A percentile compares a stretch with the other conserved stretches of the same genome.
Evolutionary conservation across 805 yeast genomes (phyloP).

Genomic region (Lachancea mirantina): DNA sequence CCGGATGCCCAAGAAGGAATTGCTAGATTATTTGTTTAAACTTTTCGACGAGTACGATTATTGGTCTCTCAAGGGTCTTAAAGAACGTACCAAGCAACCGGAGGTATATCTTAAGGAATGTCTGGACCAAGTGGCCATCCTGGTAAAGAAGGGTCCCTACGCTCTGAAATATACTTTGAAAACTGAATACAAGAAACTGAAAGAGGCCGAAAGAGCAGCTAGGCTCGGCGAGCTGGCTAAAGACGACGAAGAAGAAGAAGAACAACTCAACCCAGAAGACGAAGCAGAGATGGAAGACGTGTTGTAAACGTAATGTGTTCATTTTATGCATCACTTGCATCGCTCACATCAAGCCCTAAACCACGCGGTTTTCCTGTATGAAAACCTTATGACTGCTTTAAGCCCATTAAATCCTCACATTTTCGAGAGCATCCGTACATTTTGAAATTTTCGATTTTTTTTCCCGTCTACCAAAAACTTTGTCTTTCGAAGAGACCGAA

Average conservation of each 20-base stretch:
- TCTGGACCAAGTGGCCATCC: constrained; percentile 77
- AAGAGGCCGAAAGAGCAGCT: constrained; percentile 69
- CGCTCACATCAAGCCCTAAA: no score
- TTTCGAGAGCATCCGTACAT: no score
- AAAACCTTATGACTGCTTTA: no score
- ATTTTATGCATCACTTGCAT: no score
- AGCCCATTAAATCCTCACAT: no score
- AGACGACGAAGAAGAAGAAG: constrained; percentile 42
- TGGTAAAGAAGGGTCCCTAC: constrained; percentile 93
- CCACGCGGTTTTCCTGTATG: no score
- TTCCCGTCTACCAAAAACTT: no score
- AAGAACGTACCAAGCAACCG: constrained; percentile 93
- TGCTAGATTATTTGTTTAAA: constrained; percentile 79
- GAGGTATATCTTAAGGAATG: constrained; percentile 88
- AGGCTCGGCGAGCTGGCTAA: constrained; percentile 46
- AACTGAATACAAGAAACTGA: constrained; percentile 78
- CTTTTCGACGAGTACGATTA: constrained; percentile 92
- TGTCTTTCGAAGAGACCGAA: no score
- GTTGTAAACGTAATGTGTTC: constrained; percentile 36
- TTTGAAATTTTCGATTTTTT: no score
- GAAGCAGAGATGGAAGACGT: constrained; percentile 76
- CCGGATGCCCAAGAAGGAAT: constrained; percentile 87
- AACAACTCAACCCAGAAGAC: constrained; percentile 35
- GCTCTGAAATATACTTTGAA: constrained; percentile 85
- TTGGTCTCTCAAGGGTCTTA: constrained; percentile 91